A percentile compares a stretch with the other conserved stretches of the same genome.
These are phyloP conservation scores for Rhizopogon vinicolor DNA, from an alignment of 768 basidiomycete genomes.

Conservation along the genomic window DNA sequence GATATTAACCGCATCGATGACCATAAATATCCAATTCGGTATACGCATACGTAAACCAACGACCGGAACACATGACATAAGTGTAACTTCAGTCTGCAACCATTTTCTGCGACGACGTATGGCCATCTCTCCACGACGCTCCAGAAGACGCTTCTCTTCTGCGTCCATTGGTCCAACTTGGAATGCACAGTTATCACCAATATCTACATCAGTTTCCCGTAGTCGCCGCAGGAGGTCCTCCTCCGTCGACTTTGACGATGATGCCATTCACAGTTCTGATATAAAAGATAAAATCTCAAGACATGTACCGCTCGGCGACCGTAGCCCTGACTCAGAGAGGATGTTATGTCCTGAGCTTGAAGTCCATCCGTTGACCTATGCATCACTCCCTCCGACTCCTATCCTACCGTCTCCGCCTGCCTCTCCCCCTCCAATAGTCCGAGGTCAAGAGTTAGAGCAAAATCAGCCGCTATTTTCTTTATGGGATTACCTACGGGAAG, in stretches of 20 bases:
- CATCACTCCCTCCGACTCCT: constrained; percentile 73
- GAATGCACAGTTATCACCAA: constrained; percentile 12
- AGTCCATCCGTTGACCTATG: constrained; percentile 48
- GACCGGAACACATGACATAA: not conserved
- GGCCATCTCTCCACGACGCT: constrained; percentile 29
- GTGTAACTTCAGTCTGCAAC: not conserved
- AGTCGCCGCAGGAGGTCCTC: constrained; percentile 11
- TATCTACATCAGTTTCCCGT: constrained; percentile 9
- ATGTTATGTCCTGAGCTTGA: constrained; percentile 6
- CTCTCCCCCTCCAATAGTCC: constrained; percentile 19
- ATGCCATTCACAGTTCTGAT: not conserved
- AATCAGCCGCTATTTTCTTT: constrained; percentile 63
- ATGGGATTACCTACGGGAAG: constrained; percentile 91
- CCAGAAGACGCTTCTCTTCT: constrained; percentile 28
- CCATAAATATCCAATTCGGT: too few species aligned
- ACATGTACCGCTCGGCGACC: not conserved
- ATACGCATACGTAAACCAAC: too few species aligned
- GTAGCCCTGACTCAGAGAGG: constrained; percentile 5
- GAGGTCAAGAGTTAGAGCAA: constrained; percentile 9
- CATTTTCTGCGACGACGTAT: constrained; percentile 6
- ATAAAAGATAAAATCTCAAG: not conserved
- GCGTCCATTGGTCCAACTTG: constrained; percentile 21
- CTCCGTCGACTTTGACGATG: constrained; percentile 6
- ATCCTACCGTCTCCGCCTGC: constrained; percentile 44
- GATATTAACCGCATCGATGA: too few species aligned